Evolutionary conservation across 2,329 filamentous ascomycete genomes (phyloP).

Genomic region (Ambrosiella xylebori): DNA sequence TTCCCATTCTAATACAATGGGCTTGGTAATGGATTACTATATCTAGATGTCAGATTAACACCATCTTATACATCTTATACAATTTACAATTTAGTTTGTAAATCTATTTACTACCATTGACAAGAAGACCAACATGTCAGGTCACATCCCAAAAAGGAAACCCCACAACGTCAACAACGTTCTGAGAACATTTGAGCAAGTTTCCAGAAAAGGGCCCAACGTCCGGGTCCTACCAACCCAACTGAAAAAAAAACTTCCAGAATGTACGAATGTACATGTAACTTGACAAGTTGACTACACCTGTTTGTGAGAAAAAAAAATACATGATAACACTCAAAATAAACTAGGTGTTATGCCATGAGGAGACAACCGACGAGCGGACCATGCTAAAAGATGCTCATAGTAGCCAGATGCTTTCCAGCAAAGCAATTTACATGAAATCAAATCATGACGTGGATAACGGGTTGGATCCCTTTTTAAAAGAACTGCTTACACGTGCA

Average conservation of each 20-base stretch:
- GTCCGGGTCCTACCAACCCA: not conserved
- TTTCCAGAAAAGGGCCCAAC: not conserved
- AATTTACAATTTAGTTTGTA: too few relatives aligned
- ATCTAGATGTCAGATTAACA: too few relatives aligned
- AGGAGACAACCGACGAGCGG: not conserved
- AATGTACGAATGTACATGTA: not conserved
- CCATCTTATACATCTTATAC: too few relatives aligned
- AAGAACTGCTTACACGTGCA: not conserved
- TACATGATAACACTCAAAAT: not conserved
- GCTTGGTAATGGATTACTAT: too few relatives aligned
- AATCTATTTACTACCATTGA: too few relatives aligned
- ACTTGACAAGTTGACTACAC: not conserved
- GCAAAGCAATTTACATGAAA: not conserved
- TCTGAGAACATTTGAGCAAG: constrained; percentile 10
- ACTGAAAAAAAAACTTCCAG: not conserved
- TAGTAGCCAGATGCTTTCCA: not conserved
- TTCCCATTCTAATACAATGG: too few relatives aligned
- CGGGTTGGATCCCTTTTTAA: not conserved
- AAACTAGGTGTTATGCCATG: not conserved
- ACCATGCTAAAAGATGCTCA: not conserved
- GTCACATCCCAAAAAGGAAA: not conserved
- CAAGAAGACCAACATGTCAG: not conserved
- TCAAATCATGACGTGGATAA: not conserved
- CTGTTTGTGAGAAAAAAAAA: not conserved
- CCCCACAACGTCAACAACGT: not conserved